Evolutionary conservation across 108 stramenopile species (phyloP), one percentile per base, ranked within the genome.

Genomic region (Skeletonema marinoi): DNA sequence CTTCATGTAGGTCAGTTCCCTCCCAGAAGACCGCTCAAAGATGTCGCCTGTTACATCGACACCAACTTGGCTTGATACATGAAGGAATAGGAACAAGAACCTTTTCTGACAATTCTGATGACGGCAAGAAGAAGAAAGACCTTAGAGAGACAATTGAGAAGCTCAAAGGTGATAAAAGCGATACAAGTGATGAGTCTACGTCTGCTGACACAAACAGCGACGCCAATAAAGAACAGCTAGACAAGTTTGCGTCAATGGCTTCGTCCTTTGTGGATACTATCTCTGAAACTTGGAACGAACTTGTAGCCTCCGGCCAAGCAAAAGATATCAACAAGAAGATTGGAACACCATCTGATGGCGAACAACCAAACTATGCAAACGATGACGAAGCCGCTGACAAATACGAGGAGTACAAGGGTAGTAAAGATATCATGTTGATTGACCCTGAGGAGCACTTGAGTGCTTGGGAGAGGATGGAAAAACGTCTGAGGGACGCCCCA

Each of bases 381-480:
- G 92, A 93, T 59, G 76, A 82, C 58, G 78, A 81, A 54, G 90
- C 87, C 13, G 81, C 79, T 36, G 85, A 84, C 51, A 83, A 80
- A 44, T 96, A 95, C 78, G 89, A 87, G 58, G 65, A 80, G 54
- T 96, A 95, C 77, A 86, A 82, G 31, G 96, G 96, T 8, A 81
- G 89, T 11, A 89, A 82, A 19, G 89, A 87, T 54, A 85, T 97
- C 61, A 95, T 98, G 96, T 85, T 97, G 36, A 97, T 98, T 68
- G 96, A 98, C 69, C 88, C 89, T 68, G 89, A 95, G 35, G 93
- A 96, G 60, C 82, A 93, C 66, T 84, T 96, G 78, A 91, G 84
- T 70, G 96, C 97, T 21, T 99, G 96, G 96, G 96, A 98, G 76
- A 75, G 93, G 72, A 93, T 99, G 91, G 91, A 94, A 74, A 89